A percentile compares a stretch with the other conserved stretches of the same genome.
These are phyloP conservation scores for Microbotryomycetes sp. DNA, from an alignment of 1,284 basidiomycete species.

Conservation along the genomic window DNA sequence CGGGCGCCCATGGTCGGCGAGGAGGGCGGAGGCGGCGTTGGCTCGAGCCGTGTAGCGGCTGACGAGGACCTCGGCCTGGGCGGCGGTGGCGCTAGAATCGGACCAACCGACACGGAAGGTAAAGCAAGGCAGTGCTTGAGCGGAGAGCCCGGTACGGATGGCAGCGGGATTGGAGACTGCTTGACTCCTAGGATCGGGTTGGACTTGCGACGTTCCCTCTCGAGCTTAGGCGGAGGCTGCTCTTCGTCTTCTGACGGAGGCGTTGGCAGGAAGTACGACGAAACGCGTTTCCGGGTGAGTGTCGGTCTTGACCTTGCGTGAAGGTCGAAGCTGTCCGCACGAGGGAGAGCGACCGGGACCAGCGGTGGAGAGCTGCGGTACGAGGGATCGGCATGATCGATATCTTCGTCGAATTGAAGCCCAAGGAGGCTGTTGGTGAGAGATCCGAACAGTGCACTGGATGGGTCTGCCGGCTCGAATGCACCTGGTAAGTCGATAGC, in stretches of 20 bases:
- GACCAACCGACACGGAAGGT: not conserved
- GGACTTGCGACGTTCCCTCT: not conserved
- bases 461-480: not conserved
- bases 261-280: not conserved
- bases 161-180: not conserved
- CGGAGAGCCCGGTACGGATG: not conserved
- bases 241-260: not conserved
- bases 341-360: not conserved
- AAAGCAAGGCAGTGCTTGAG: not conserved
- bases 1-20: not conserved
- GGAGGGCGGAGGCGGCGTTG: not conserved
- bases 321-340: not conserved
- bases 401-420: not conserved
- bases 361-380: not conserved
- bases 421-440: not conserved
- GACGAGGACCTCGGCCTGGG: not conserved
- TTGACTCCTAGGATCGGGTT: not conserved
- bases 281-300: not conserved
- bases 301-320: not conserved
- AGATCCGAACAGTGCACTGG: not conserved
- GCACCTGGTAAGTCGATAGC: not conserved
- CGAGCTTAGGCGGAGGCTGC: not conserved
- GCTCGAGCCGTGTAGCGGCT: not conserved
- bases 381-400: not conserved
- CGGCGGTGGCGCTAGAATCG: not conserved